phyloP scores from a whole-genome alignment of 2,329 filamentous ascomycete genomes.

The Endoconidiophora polonica region DNA sequence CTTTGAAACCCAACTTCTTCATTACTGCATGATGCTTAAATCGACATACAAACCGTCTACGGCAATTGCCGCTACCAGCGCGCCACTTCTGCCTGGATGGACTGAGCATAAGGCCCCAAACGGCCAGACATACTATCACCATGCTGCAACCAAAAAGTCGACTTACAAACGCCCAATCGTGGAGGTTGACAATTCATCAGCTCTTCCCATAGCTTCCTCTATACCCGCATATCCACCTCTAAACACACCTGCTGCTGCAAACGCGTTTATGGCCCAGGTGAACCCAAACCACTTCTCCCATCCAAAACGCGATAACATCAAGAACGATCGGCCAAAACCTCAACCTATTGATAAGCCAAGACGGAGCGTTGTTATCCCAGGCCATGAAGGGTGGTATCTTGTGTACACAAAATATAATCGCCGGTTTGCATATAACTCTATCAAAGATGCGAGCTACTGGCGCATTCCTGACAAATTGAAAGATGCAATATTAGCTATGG shows the following conservation, averaged over 20 bases:
- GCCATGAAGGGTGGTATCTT: conserved; percentile 71
- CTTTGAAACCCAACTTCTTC: neutral
- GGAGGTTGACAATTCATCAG: neutral
- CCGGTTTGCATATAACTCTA: conserved; percentile 76
- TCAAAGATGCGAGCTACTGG: conserved; percentile 85
- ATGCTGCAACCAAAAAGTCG: conserved; percentile 64
- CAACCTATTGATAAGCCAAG: conserved; percentile 67
- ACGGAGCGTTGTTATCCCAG: conserved; percentile 61
- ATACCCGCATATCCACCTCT: conserved; percentile 18
- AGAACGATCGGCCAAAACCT: conserved; percentile 33
- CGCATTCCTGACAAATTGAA: conserved; percentile 79
- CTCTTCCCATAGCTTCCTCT: too few species aligned
- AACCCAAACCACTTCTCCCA: conserved; percentile 24
- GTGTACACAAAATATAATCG: conserved; percentile 85
- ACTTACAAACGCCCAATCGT: conserved; percentile 63
- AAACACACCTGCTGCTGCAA: conserved; percentile 39
- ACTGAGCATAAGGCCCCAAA: conserved; percentile 83
- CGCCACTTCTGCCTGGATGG: conserved; percentile 65
- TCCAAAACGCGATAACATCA: conserved; percentile 28
- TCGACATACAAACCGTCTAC: conserved; percentile 53
- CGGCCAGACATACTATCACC: conserved; percentile 79
- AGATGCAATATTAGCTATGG: conserved; percentile 56
- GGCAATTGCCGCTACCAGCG: conserved; percentile 20
- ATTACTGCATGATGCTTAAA: conserved; percentile 41
- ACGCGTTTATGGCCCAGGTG: conserved; percentile 42